Evolutionary conservation across 2,329 filamentous ascomycete species (phyloP).

Genomic region (Diaporthe caulivora): DNA sequence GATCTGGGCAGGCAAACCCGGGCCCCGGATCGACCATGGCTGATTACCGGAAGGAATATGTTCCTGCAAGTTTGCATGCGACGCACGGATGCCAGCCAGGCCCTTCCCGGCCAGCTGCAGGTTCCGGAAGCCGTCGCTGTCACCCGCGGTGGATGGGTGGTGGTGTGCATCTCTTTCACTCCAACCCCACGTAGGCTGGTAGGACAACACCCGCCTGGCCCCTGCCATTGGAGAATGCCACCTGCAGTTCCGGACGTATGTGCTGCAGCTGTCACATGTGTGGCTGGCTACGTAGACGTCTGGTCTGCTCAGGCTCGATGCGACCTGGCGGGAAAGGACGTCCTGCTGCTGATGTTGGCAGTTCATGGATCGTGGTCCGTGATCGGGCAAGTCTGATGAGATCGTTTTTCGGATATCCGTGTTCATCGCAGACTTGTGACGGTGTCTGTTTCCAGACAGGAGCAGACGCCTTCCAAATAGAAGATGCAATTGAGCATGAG

Average conservation of each 20-base stretch:
- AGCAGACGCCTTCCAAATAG: not conserved
- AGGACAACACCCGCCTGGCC: not conserved
- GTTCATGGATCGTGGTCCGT: not conserved
- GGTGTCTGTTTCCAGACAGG: not conserved
- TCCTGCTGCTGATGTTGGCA: constrained; percentile 7
- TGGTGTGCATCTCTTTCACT: not conserved
- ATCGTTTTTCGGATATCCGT: not conserved
- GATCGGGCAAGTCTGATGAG: constrained; percentile 11
- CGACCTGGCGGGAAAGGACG: not conserved
- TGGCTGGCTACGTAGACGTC: not conserved
- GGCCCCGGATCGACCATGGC: not conserved
- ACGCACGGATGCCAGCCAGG: not conserved
- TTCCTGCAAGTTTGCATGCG: not conserved
- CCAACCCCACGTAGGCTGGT: too few relatives aligned
- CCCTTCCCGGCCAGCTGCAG: constrained; percentile 25
- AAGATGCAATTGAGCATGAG: not conserved
- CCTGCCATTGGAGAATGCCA: constrained; percentile 11
- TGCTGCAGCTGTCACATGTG: constrained; percentile 30
- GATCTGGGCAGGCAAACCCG: constrained; percentile 9
- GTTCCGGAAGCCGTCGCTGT: constrained; percentile 19
- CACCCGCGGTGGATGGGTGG: constrained; percentile 20
- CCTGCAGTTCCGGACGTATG: too few relatives aligned
- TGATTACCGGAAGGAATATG: not conserved
- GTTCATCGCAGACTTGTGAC: not conserved
- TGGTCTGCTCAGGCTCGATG: constrained; percentile 7